These are phyloP conservation scores for Eucalyptus cloeziana DNA, from an alignment of 345 rosid genomes.

Conservation along the genomic window DNA sequence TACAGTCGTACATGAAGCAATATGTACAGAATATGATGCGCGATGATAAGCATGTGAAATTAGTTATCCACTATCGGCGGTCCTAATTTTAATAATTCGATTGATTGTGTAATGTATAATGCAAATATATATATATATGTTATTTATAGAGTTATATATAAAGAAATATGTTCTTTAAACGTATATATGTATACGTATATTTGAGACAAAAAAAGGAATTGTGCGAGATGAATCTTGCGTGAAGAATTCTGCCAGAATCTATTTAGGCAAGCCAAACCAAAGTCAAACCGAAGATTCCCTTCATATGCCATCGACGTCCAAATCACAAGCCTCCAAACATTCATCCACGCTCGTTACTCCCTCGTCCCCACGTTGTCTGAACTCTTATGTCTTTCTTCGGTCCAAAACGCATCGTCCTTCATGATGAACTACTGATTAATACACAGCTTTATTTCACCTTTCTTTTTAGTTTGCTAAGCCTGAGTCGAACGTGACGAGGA, in stretches of 20 bases:
- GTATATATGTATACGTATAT: no score
- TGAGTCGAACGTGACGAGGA: rapidly evolving
- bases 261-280: background rate
- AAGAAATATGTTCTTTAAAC: no score
- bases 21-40: background rate
- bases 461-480: background rate
- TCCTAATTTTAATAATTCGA: background rate
- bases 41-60: background rate
- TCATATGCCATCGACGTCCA: background rate
- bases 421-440: background rate
- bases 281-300: background rate
- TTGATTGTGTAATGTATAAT: background rate
- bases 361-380: background rate
- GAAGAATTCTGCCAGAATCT: background rate
- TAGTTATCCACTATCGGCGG: background rate
- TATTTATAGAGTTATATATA: background rate
- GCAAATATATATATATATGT: background rate
- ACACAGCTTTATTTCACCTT: rapidly evolving
- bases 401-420: background rate
- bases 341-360: background rate
- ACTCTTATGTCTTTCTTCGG: background rate
- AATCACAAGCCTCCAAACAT: background rate
- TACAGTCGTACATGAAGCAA: background rate
- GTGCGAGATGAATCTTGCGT: background rate
- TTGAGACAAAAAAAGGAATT: background rate